A percentile compares a stretch with the other conserved stretches of the same genome.
Conservation (phyloP, 2,329 filamentous ascomycete genomes). For the Coniochaeta prunicola region DNA sequence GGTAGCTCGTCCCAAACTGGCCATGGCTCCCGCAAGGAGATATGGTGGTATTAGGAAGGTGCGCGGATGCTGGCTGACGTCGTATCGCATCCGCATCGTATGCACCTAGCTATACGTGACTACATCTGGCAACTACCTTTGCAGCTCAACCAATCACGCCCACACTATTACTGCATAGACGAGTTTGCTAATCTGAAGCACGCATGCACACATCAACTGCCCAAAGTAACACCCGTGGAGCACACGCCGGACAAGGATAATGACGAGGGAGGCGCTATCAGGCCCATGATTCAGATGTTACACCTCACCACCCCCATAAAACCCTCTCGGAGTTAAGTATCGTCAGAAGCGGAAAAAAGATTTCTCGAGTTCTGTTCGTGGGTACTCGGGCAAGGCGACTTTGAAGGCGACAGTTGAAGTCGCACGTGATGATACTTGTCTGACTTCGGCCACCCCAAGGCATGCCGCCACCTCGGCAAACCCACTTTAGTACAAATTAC, state of each 20-base stretch:
- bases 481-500: neutral
- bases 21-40: neutral
- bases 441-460: too few species aligned
- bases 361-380: too few species aligned
- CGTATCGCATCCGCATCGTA: neutral
- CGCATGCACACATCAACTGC: too few species aligned
- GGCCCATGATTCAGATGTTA: neutral
- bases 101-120: neutral
- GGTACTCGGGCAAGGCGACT: too few species aligned
- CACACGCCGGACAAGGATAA: neutral
- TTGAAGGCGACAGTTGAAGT: neutral
- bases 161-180: neutral
- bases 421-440: neutral
- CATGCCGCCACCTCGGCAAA: too few species aligned
- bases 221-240: too few species aligned
- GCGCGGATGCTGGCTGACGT: neutral
- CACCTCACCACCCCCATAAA: too few species aligned
- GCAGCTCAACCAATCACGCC: neutral
- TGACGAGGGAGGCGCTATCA: neutral
- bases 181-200: neutral
- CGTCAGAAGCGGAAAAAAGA: neutral
- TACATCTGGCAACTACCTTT: neutral
- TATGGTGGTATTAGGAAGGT: neutral
- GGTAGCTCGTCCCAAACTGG: neutral
- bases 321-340: neutral